Evolutionary conservation across 1,284 basidiomycete species (phyloP), one percentile per base, ranked within the genome.

Genomic region (Pyrrhoderma lamaoense): DNA sequence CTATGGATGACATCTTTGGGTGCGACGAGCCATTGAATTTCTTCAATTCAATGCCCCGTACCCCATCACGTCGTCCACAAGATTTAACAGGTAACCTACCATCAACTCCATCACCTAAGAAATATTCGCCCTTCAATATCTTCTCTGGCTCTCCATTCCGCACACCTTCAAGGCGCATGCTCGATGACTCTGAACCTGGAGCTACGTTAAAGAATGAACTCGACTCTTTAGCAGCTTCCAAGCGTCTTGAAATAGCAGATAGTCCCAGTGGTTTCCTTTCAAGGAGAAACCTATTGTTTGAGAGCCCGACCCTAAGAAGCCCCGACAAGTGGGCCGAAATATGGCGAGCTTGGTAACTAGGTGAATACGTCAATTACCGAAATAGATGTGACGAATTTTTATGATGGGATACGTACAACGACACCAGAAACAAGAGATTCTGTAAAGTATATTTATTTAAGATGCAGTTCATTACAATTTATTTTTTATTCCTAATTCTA

Each of bases 241-340:
- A 49, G 27, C 39, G 37, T 16, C 51, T 36, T 8, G 50, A 44
- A 27, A 44, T 45, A 21, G 37, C 40, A 16, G 51, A 52, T 16
- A 56, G 54, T 36, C 54, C 54, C 5, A 14, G 47, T 18, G 54
- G 54, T 3, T 40, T 56, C 27, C 52, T 52, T 31, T 45, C 48
- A 14, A 50, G 45, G 13, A 52, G 46, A 23, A 51, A 51, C n/a
- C 38, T 52, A 13, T 38, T 56, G 18, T 56, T 52, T 25, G 54
- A 56, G 36, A 56, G 54, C 25, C 54, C 54, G 16, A 49, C 37
- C 42, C 34, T 56, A 31, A 50, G 50, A n/a, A 56, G 54, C 21
- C 54, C 54, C 4, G 46, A 42, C 14, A 51, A 48, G 19, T 52
- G 51, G 42, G 46, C 45, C 35, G 27, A 31, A 31, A 11, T 31